Evolutionary conservation across 2,329 filamentous ascomycete genomes (phyloP), one percentile per base, ranked within the genome.

Genomic region (Aureobasidium namibiae): DNA sequence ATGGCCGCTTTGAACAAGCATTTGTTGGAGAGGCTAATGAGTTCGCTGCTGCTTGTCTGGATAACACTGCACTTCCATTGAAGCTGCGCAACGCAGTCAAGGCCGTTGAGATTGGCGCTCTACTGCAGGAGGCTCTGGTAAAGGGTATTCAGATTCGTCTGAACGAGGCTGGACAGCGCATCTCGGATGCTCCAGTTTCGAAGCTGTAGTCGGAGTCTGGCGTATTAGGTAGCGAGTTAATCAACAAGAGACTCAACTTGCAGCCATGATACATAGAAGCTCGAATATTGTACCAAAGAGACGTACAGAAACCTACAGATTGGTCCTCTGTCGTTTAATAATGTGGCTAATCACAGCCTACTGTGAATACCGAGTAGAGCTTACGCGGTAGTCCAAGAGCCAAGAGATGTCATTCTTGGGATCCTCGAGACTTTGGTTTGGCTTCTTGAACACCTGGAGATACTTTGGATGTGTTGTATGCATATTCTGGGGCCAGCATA

Each of bases 21-120:
- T 62, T 62, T 31, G 60, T 60, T 10, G 24, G 31, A 31, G 60
- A 62, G 29, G 36, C 60, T 16, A 60, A 60, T 31, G 60, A 62
- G 49, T 62, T 62, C 13, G 31, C 49, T 4, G 57, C 46, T 21
- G 56, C 60, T 29, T 60, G 56, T 26, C 24, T 62, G 11, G 57
- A 62, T 48, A 31, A 49, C 33, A 56, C 49, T 11, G 29, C 36
- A 5, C 48, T 62, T 26, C 57, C 60, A 2, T 33, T 60, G 36
- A 56, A 60, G 42, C 33, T 62, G 8, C 29, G 38, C 5, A 56
- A 56, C 24, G 60, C 56, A 5, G 34, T 62, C 16, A 54, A 50
- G 38, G 60, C 57, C 2, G 57, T 62, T 4, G 45, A 62, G 38
- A 62, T 62, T 23, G 60, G 60, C n/a, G 21, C 56, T 48, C 26